Percentiles rank a stretch among this genome's conserved stretches.
These are phyloP conservation scores for Colletotrichum cuscutae DNA, from an alignment of 2,329 filamentous ascomycete genomes.

Conservation along the genomic window DNA sequence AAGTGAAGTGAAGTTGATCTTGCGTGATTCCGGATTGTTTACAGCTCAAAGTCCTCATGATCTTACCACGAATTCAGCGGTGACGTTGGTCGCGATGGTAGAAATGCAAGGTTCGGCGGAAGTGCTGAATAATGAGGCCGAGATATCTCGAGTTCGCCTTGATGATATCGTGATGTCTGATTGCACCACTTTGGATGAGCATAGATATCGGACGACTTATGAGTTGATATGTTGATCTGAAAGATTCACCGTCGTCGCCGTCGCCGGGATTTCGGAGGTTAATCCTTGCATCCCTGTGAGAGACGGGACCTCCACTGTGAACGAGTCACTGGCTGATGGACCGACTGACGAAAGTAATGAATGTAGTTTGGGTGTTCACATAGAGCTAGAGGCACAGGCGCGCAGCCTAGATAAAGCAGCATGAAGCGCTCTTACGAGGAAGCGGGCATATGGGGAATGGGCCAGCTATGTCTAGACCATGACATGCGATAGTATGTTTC, in stretches of 20 bases:
- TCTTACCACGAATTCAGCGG: too few species aligned
- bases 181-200: not conserved
- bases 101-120: not conserved
- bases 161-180: not conserved
- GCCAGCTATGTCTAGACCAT: not conserved
- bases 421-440: not conserved
- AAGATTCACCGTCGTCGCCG: not conserved
- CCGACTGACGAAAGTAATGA: not conserved
- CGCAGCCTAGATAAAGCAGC: not conserved
- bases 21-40: too few species aligned
- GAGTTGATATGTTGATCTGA: slow-evolving; percentile 4
- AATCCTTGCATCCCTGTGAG: slow-evolving; percentile 27
- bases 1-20: not conserved
- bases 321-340: slow-evolving; percentile 3
- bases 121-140: not conserved
- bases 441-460: not conserved
- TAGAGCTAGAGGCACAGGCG: not conserved
- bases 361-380: not conserved
- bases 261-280: slow-evolving; percentile 24
- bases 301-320: slow-evolving; percentile 11
- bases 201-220: slow-evolving; percentile 11
- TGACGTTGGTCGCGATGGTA: not conserved
- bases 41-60: not conserved
- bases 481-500: not conserved
- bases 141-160: not conserved